Percentiles rank a stretch among this genome's conserved stretches.
Conservation (phyloP, 441 rosid species). For the Biscutella auriculata region DNA sequence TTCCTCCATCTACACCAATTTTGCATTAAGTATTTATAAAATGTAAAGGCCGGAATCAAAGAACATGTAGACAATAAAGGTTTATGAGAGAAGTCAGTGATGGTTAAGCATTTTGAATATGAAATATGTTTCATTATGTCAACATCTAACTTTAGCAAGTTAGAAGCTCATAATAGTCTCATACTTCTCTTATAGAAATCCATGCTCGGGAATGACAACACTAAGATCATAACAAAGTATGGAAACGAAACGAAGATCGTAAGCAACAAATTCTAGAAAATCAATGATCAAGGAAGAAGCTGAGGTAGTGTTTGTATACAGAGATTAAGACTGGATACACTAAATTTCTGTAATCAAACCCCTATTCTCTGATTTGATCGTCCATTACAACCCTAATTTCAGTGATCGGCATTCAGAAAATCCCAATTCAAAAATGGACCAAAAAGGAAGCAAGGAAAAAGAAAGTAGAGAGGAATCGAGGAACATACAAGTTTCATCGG, state of each 20-base stretch:
- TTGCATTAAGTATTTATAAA: background rate
- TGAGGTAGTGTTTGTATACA: too few species aligned
- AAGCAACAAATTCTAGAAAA: background rate
- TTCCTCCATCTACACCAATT: slow-evolving; percentile 15
- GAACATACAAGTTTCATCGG: slow-evolving; percentile 64
- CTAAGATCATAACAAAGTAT: background rate
- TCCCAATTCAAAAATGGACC: background rate
- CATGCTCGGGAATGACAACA: background rate
- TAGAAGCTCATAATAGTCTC: background rate
- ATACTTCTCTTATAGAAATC: background rate
- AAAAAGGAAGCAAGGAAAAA: background rate
- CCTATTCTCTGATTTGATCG: background rate
- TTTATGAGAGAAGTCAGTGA: background rate
- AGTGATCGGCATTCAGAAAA: background rate
- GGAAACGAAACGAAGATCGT: background rate
- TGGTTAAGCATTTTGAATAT: background rate
- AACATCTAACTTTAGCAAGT: background rate
- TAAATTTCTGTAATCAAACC: background rate
- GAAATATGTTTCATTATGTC: background rate
- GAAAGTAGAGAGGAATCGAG: background rate
- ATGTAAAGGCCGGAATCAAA: background rate
- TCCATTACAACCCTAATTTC: background rate
- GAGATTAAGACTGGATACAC: too few species aligned
- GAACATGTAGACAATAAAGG: background rate
- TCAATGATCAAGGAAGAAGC: background rate